Evolutionary conservation across 2,329 filamentous ascomycete genomes (phyloP).

Genomic region (Didymellaceae sp.): DNA sequence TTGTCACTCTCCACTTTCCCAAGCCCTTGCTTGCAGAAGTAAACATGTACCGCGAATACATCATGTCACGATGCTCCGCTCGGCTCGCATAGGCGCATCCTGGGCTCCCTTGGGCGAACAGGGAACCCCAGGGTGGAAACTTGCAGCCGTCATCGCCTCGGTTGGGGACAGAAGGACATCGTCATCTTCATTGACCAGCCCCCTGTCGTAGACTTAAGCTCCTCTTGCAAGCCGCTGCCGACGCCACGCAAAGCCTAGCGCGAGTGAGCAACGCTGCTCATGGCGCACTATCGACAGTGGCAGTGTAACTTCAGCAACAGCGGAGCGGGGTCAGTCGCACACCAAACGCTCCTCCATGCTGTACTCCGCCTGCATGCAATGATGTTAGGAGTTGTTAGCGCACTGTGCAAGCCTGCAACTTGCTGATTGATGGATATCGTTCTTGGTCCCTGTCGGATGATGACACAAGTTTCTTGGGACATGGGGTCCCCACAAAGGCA

Average conservation of each 20-base stretch:
- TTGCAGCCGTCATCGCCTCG: conserved; percentile 15
- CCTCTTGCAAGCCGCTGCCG: conserved; percentile 36
- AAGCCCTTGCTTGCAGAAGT: conserved; percentile 15
- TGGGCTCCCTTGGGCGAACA: conserved; percentile 20
- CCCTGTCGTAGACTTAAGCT: conserved; percentile 39
- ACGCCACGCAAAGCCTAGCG: conserved; percentile 23
- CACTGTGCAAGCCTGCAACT: conserved; percentile 5
- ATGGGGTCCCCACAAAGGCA: conserved; percentile 21
- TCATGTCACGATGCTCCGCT: conserved; percentile 5
- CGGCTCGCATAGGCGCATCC: conserved; percentile 7
- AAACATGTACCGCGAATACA: conserved; percentile 2
- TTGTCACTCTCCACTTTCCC: conserved; percentile 14
- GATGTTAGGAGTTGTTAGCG: conserved; percentile 15
- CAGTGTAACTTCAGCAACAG: conserved; percentile 19
- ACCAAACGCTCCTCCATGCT: conserved; percentile 25
- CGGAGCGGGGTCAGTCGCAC: conserved; percentile 39
- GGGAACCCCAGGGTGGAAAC: no score
- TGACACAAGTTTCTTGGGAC: conserved; percentile 1
- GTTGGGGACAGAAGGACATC: conserved; percentile 22
- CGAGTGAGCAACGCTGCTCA: conserved; percentile 11
- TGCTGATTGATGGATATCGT: conserved; percentile 19
- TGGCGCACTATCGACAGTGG: conserved; percentile 24
- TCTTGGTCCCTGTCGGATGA: conserved; percentile 12
- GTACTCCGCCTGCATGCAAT: conserved; percentile 18
- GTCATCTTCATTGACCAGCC: conserved; percentile 33